Evolutionary conservation across 192 early-diverging fungal species (phyloP).

Genomic region (Linnemannia elongata): DNA sequence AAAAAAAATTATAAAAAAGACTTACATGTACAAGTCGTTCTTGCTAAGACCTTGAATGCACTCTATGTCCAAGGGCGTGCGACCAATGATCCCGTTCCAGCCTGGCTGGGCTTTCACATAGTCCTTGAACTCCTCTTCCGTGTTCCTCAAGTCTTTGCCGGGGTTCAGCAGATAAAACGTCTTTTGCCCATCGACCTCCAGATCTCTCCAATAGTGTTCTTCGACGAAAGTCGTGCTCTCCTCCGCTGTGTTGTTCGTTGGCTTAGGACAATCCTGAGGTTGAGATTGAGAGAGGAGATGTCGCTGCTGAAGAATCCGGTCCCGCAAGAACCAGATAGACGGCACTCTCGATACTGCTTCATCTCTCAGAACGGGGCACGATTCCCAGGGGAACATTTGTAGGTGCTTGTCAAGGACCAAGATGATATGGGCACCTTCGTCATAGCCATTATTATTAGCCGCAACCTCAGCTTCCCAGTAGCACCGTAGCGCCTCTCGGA

Average conservation of each 20-base stretch:
- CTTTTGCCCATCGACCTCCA: constrained; percentile 58
- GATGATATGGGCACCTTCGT: constrained; percentile 74
- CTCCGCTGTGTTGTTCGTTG: background rate
- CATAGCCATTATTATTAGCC: constrained; percentile 48
- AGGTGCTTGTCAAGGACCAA: constrained; percentile 89
- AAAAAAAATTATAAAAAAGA: background rate
- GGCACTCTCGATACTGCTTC: constrained; percentile 86
- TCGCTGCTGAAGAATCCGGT: constrained; percentile 65
- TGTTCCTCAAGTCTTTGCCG: constrained; percentile 84
- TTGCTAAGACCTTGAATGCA: constrained; percentile 68
- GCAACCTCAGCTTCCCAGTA: constrained; percentile 32
- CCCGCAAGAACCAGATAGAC: constrained; percentile 78
- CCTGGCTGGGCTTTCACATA: constrained; percentile 61
- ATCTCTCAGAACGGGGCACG: constrained; percentile 76
- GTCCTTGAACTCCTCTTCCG: constrained; percentile 81
- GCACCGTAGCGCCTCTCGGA: constrained; percentile 30
- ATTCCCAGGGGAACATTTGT: constrained; percentile 93
- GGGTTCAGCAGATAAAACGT: constrained; percentile 95
- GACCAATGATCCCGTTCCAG: constrained; percentile 84
- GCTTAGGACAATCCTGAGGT: background rate
- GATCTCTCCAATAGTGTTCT: constrained; percentile 54
- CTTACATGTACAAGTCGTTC: constrained; percentile 65
- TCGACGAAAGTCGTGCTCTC: background rate
- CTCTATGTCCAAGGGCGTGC: constrained; percentile 76
- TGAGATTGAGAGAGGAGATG: constrained; percentile 9